phyloP scores from a whole-genome alignment of 306 rosid species.

The Psophocarpus tetragonolobus region DNA sequence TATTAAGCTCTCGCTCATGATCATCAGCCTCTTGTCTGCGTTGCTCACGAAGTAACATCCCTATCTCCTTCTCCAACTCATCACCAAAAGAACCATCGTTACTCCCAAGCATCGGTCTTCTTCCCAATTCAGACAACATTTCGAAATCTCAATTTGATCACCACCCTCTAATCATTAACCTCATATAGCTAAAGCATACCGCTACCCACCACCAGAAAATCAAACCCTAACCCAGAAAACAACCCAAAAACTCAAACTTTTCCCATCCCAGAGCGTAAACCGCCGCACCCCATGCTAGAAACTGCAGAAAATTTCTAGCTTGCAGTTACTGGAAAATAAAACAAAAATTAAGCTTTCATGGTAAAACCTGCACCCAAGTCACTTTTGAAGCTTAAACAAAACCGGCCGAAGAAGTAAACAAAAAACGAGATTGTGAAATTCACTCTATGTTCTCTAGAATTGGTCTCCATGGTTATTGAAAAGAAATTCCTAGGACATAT shows the following conservation, averaged over 20 bases:
- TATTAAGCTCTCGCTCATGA: slow-evolving; percentile 66
- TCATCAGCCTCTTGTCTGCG: slow-evolving; percentile 75
- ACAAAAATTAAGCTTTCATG: neutral
- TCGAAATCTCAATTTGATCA: slow-evolving; percentile 30
- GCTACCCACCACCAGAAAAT: slow-evolving; percentile 20
- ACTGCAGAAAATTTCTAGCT: slow-evolving; percentile 26
- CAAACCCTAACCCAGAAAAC: slow-evolving; percentile 40
- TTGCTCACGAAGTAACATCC: slow-evolving; percentile 81
- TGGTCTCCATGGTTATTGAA: slow-evolving; percentile 18
- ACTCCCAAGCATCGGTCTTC: slow-evolving; percentile 72
- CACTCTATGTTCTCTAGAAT: neutral
- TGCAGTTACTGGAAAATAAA: slow-evolving; percentile 27
- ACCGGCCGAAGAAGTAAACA: neutral
- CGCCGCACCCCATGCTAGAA: slow-evolving; percentile 38
- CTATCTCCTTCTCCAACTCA: slow-evolving; percentile 85
- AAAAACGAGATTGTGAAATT: neutral
- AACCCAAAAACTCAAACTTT: slow-evolving; percentile 32
- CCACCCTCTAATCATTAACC: neutral
- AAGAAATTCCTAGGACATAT: slow-evolving; percentile 1
- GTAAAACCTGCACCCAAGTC: slow-evolving; percentile 29
- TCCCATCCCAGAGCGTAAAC: slow-evolving; percentile 1
- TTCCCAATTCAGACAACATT: slow-evolving; percentile 85
- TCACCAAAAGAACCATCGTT: slow-evolving; percentile 86
- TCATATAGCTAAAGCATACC: slow-evolving; percentile 10
- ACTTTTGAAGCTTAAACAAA: slow-evolving; percentile 25